A percentile compares a stretch with the other conserved stretches of the same genome.
phyloP scores from a whole-genome alignment of 352 stramenopile species.

The Pythium sukuiense region DNA sequence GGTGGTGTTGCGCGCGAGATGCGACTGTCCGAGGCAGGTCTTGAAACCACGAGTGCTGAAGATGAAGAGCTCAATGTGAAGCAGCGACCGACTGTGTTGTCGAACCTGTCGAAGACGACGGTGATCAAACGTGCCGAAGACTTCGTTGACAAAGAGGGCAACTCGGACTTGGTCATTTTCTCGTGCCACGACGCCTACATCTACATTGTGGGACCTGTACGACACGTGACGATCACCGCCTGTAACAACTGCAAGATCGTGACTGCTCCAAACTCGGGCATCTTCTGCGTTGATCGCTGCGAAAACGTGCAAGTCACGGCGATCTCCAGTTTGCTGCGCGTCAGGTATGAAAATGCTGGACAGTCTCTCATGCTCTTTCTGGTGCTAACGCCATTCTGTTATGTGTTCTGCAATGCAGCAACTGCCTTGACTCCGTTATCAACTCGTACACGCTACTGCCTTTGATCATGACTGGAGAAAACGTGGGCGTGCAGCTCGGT shows the following conservation, averaged over 20 bases:
- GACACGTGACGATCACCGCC: conserved; percentile 91
- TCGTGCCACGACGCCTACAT: conserved; percentile 94
- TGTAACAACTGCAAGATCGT: conserved; percentile 96
- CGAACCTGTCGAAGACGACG: conserved; percentile 69
- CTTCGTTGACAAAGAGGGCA: conserved; percentile 40
- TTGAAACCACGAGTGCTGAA: background rate
- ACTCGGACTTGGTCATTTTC: conserved; percentile 81
- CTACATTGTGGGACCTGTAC: conserved; percentile 93
- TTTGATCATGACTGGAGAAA: conserved; percentile 94
- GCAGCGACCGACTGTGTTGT: conserved; percentile 49
- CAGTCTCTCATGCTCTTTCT: background rate
- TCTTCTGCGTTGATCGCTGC: conserved; percentile 93
- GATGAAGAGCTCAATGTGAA: conserved; percentile 26
- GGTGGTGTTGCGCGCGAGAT: conserved; percentile 9
- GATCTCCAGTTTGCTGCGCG: conserved; percentile 83
- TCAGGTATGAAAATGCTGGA: conserved; percentile 52
- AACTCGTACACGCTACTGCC: conserved; percentile 91
- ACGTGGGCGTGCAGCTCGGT: conserved; percentile 92
- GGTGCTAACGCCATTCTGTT: background rate
- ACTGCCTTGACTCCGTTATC: conserved; percentile 92
- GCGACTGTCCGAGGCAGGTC: conserved; percentile 4
- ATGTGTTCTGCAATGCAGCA: conserved; percentile 50
- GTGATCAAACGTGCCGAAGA: conserved; percentile 79
- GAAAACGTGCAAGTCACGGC: conserved; percentile 91
- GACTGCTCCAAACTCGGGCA: conserved; percentile 90